Conservation (phyloP, 345 rosid genomes). For the Eucalyptus shirleyi region DNA sequence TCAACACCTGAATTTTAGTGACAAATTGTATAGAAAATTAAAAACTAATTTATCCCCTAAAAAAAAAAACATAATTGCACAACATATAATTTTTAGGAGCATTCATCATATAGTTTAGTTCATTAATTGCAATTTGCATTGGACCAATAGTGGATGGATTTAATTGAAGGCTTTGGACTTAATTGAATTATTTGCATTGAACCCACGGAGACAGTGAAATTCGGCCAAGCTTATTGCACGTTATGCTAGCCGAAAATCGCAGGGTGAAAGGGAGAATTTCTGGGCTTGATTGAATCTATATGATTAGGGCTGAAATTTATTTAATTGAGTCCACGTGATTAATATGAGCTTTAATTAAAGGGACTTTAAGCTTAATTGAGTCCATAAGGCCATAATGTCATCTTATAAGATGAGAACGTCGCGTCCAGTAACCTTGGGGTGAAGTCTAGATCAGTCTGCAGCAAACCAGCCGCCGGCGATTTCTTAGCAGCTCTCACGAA, state of each 20-base stretch:
- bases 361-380: not conserved
- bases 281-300: not conserved
- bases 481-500: not conserved
- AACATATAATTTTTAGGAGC: not conserved
- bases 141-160: not conserved
- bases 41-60: not conserved
- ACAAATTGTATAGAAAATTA: not conserved
- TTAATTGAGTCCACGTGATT: not conserved
- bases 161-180: not conserved
- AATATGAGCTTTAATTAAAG: not conserved
- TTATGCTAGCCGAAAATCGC: not conserved
- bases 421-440: no score
- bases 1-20: not conserved
- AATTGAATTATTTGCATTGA: not conserved
- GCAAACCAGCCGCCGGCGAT: not conserved
- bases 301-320: not conserved
- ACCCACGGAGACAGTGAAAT: not conserved
- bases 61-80: not conserved
- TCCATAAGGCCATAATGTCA: accelerated
- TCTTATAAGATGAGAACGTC: no score
- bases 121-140: not conserved
- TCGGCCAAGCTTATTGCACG: not conserved
- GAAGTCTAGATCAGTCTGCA: no score
- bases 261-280: not conserved
- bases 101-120: not conserved